Conservation (phyloP, 208 protist genomes). For the Acanthamoeba healyi region DNA sequence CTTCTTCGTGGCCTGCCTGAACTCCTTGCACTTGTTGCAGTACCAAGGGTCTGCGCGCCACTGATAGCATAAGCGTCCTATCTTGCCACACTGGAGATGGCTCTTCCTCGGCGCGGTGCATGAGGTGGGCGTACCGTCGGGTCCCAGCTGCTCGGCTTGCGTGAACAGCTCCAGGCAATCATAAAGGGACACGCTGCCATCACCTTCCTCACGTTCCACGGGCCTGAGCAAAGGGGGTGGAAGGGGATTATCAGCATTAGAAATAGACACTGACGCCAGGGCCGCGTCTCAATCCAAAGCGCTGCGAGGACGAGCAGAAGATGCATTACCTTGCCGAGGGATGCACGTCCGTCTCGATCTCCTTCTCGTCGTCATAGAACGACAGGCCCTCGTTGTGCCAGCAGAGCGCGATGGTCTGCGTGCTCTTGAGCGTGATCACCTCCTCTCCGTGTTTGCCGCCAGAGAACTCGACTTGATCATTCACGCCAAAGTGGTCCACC, state of each 20-base stretch:
- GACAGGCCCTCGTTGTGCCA: conserved; percentile 25
- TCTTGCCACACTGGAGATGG: too few species aligned
- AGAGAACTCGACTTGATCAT: neutral
- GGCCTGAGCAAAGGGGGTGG: neutral
- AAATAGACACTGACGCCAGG: too few species aligned
- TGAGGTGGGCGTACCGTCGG: conserved; percentile 83
- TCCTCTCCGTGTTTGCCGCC: conserved; percentile 22
- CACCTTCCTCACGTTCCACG: neutral
- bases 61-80: neutral
- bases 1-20: conserved; percentile 83
- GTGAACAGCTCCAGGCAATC: conserved; percentile 86
- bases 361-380: conserved; percentile 23
- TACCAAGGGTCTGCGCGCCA: conserved; percentile 87
- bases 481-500: conserved; percentile 2
- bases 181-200: conserved; percentile 28
- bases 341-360: conserved; percentile 14
- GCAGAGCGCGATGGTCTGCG: conserved; percentile 40
- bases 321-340: neutral
- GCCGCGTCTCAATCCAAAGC: neutral
- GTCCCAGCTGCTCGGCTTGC: conserved; percentile 78
- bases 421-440: conserved; percentile 24
- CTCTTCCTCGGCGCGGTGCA: neutral
- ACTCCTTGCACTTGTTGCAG: conserved; percentile 86
- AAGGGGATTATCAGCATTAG: too few species aligned
- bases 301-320: neutral